Evolutionary conservation across 306 rosid genomes (phyloP).

Genomic region (Erythrophleum fordii): DNA sequence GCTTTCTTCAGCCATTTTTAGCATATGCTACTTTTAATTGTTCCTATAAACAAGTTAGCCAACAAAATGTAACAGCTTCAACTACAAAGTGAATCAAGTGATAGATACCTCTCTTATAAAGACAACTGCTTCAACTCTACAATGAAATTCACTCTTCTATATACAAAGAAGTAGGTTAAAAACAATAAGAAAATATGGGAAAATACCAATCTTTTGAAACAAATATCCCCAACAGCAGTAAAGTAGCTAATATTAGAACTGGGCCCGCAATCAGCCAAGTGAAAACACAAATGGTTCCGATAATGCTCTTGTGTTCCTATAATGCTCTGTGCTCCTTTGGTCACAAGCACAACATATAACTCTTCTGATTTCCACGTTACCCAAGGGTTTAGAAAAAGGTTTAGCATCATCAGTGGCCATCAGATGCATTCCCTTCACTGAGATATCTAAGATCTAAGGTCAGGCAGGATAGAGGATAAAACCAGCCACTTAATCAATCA

Average conservation of each 20-base stretch:
- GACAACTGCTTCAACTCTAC: constrained; percentile 18
- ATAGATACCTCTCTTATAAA: constrained; percentile 58
- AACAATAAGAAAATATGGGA: constrained; percentile 2
- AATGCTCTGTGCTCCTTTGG: constrained; percentile 42
- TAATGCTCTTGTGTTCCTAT: constrained; percentile 22
- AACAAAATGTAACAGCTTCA: constrained; percentile 24
- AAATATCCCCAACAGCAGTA: constrained; percentile 16
- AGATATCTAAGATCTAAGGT: constrained; percentile 40
- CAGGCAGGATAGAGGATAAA: constrained; percentile 51
- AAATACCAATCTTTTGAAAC: constrained; percentile 50
- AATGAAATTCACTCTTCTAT: neutral
- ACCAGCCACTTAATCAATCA: constrained; percentile 57
- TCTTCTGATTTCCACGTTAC: constrained; percentile 42
- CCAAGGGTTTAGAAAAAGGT: constrained; percentile 44
- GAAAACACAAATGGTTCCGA: constrained; percentile 29
- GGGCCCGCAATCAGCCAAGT: constrained; percentile 39
- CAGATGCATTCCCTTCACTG: constrained; percentile 41
- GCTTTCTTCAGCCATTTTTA: too few relatives aligned
- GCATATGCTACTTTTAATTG: constrained; percentile 35
- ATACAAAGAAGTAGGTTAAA: neutral
- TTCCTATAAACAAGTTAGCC: too few relatives aligned
- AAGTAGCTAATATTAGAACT: constrained; percentile 26
- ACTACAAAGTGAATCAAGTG: constrained; percentile 30
- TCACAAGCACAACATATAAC: constrained; percentile 35
- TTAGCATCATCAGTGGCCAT: constrained; percentile 37